Conservation (phyloP, 345 rosid species). For the Jatropha curcas region DNA sequence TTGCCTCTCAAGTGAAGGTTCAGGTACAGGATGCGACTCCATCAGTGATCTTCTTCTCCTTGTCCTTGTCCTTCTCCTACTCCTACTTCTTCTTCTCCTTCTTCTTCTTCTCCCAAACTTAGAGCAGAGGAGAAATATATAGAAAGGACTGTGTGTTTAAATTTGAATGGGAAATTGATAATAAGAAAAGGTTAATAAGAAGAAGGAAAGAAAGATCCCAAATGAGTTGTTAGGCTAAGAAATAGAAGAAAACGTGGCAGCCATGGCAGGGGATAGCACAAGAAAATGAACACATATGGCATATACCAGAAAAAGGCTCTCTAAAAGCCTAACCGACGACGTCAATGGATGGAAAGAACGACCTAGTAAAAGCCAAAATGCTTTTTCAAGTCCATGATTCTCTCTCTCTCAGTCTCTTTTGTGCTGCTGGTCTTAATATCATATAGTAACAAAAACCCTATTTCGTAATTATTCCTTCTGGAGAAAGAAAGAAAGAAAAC, state of each 20-base stretch:
- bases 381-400: not conserved
- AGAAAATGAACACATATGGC: not conserved
- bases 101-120: no score
- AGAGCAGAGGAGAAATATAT: no score
- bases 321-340: not conserved
- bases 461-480: no score
- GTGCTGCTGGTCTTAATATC: no score
- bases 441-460: no score
- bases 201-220: not conserved
- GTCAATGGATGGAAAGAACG: not conserved
- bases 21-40: not conserved
- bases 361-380: not conserved
- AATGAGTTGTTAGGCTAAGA: not conserved
- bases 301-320: not conserved
- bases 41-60: not conserved
- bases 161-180: no score
- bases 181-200: no score
- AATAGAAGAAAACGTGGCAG: conserved; percentile 2
- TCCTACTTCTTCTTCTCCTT: no score
- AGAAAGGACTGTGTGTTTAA: no score
- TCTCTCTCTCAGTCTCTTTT: not conserved
- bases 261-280: conserved; percentile 4
- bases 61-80: no score
- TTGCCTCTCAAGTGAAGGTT: not conserved
- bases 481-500: no score